Evolutionary conservation across 306 rosid genomes (phyloP), one percentile per base, ranked within the genome.

Genomic region (Cicer yamashitae): DNA sequence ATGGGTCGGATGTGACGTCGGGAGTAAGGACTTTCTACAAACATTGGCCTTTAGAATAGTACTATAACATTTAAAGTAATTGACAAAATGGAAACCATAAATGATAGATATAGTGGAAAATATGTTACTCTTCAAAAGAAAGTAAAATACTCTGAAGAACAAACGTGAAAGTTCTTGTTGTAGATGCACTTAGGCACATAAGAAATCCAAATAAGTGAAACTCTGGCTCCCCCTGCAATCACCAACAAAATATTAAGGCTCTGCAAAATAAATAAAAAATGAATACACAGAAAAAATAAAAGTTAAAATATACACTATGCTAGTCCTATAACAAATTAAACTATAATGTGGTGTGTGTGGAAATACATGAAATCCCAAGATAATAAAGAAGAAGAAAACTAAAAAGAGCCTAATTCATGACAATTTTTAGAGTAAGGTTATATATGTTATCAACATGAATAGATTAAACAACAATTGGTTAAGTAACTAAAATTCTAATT

Each of bases 111-210:
- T 25, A 40, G 77, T 52, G 12, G 10, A 71, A 67, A 82, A 52
- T 67, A 63, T 71, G 79, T 81, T 90, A 94, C 97, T 97, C 96
- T 83, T 90, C 97, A n/a, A 93, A 89, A 78, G 99, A 92, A 81
- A 94, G 94, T 58, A 94, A 87, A 82, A 94, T 88, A 74, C 97
- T 86, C 87, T 94, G 96, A 75, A 94, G 96, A 60, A 94, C 96
- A 84, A 96, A 90, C 87, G 92, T 94, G 82, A 94, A 94, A 56
- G 96, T 97, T 86, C 99, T 94, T 59, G 99, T 97, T 47, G 97
- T 97, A 13, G 99, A 92, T 61, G 97, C 99, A 60, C 93, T 84
- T 57, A 94, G 78, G 87, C 99, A 92, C 96, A 94, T 85, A 13
- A 92, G 45, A 85, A 94, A 94, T 78, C 96, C 99, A 70, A 90